Percentiles rank a stretch among this genome's conserved stretches.
Evolutionary conservation across 257 asterid species (phyloP).

Genomic region (Gardenia jasminoides): DNA sequence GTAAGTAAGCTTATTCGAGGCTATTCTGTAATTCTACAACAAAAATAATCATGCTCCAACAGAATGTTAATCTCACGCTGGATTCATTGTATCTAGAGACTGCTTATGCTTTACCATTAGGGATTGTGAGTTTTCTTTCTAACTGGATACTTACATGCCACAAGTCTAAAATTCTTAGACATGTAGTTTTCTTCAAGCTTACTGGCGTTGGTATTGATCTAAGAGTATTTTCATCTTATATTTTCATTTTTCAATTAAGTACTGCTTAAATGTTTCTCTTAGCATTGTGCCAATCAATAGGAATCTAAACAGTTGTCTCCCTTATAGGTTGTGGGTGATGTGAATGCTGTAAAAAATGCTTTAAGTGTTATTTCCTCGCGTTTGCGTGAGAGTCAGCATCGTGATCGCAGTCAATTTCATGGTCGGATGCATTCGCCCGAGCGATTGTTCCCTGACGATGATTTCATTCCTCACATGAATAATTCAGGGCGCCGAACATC

Average conservation of each 20-base stretch:
- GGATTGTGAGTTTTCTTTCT: background rate
- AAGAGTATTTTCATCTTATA: background rate
- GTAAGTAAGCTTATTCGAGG: background rate
- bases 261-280: background rate
- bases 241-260: background rate
- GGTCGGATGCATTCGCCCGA: constrained; percentile 67
- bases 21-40: background rate
- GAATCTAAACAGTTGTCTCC: constrained; percentile 15
- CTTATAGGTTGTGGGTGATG: constrained; percentile 80
- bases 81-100: background rate
- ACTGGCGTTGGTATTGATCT: background rate
- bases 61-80: background rate
- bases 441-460: constrained; percentile 55
- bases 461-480: constrained; percentile 41
- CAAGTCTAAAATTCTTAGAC: background rate
- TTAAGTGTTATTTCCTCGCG: constrained; percentile 70
- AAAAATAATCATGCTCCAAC: background rate
- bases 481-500: constrained; percentile 43
- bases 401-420: constrained; percentile 63
- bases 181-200: background rate
- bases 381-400: constrained; percentile 91
- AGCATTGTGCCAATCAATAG: background rate
- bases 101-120: background rate
- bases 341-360: constrained; percentile 73
- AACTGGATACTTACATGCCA: background rate